Evolutionary conservation across 2,329 filamentous ascomycete genomes (phyloP).

Genomic region (Alternaria brassicicola): DNA sequence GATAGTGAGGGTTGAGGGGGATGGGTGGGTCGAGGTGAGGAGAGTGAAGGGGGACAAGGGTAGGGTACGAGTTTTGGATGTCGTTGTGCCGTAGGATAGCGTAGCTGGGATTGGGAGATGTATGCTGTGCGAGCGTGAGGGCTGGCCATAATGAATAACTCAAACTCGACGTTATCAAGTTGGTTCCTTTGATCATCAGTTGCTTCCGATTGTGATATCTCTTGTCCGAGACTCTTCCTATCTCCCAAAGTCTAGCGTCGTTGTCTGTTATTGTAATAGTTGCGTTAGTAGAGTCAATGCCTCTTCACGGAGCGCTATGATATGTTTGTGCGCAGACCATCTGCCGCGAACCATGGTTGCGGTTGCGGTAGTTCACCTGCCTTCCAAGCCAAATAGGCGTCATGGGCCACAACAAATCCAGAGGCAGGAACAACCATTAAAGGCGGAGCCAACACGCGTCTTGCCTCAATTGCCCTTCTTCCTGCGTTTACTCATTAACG

Average conservation of each 20-base stretch:
- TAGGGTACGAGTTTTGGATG: conserved; percentile 48
- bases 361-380: background rate
- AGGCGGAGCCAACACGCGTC: background rate
- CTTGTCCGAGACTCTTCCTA: no score
- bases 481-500: background rate
- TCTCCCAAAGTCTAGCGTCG: background rate
- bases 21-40: conserved; percentile 72
- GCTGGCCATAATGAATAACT: no score
- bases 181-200: no score
- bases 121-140: no score
- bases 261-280: background rate
- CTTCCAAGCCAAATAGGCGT: background rate
- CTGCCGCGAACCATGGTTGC: background rate
- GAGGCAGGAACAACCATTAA: background rate
- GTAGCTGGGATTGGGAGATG: no score
- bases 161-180: no score
- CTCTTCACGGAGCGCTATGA: background rate
- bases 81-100: conserved; percentile 21
- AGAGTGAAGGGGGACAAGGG: conserved; percentile 56
- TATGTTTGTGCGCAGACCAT: background rate
- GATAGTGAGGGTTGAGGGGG: conserved; percentile 74
- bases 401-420: background rate
- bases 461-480: background rate
- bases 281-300: background rate
- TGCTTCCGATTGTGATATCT: no score